A percentile compares a stretch with the other conserved stretches of the same genome.
Conservation (phyloP, 768 basidiomycete genomes). For the Glaciozyma antarctica region DNA sequence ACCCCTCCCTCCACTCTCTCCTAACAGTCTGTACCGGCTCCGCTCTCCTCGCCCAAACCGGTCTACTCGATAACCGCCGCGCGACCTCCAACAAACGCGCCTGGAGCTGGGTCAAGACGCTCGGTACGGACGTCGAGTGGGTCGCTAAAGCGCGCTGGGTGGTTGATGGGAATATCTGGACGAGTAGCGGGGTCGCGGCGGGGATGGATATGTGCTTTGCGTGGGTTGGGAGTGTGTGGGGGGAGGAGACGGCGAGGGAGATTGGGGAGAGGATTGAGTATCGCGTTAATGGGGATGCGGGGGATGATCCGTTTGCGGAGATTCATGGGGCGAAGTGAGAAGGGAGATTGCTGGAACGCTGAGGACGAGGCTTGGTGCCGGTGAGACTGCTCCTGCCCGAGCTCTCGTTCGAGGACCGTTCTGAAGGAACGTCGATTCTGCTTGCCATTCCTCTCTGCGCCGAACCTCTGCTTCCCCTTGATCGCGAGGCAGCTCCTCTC, state of each 20-base stretch:
- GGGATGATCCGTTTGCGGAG: slow-evolving; percentile 24
- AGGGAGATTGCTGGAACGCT: neutral
- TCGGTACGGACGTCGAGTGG: slow-evolving; percentile 18
- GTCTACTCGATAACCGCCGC: slow-evolving; percentile 20
- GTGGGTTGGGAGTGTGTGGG: slow-evolving; percentile 13
- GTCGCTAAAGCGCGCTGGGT: slow-evolving; percentile 26
- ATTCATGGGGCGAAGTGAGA: neutral
- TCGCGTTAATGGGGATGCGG: slow-evolving; percentile 9
- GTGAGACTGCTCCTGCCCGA: no score
- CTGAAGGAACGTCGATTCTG: no score
- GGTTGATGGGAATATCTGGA: slow-evolving; percentile 17
- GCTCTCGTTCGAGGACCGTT: no score
- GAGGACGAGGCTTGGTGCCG: no score
- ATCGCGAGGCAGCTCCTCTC: no score
- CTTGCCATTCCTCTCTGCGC: no score
- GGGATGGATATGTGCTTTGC: slow-evolving; percentile 25
- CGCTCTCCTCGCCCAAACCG: slow-evolving; percentile 21
- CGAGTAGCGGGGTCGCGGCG: slow-evolving; percentile 20
- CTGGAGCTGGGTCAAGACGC: slow-evolving; percentile 14
- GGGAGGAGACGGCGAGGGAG: slow-evolving; percentile 11
- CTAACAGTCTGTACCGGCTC: slow-evolving; percentile 27
- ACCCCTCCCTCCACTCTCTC: neutral
- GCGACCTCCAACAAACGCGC: slow-evolving; percentile 24
- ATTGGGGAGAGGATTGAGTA: slow-evolving; percentile 13
- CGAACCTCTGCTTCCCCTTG: no score